Percentiles rank a stretch among this genome's conserved stretches.
Evolutionary conservation across 2,329 filamentous ascomycete species (phyloP).

Genomic region (Sporothrix euskadiensis): DNA sequence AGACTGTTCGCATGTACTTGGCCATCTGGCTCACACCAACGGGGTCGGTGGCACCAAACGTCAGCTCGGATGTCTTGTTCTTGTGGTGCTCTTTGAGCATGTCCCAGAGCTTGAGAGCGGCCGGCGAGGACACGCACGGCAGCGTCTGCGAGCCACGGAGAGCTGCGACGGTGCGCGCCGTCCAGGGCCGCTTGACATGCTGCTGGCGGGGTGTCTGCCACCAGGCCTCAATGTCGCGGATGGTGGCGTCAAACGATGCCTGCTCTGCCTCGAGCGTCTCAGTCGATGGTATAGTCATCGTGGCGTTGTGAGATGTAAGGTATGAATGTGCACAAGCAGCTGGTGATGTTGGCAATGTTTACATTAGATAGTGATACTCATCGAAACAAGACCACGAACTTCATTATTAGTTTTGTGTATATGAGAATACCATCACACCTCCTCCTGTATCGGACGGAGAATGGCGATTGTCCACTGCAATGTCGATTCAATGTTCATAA

Average conservation of each 20-base stretch:
- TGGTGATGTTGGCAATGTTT: neutral
- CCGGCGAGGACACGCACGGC: slow-evolving; percentile 9
- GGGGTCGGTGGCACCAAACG: slow-evolving; percentile 44
- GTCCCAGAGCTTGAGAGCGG: slow-evolving; percentile 41
- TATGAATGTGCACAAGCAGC: too few species aligned
- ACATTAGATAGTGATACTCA: neutral
- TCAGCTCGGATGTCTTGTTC: slow-evolving; percentile 42
- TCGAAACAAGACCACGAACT: too few species aligned
- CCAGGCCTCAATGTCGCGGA: slow-evolving; percentile 16
- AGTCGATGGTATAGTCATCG: slow-evolving; percentile 6
- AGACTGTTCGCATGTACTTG: slow-evolving; percentile 43
- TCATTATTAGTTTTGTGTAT: too few species aligned
- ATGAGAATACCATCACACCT: neutral
- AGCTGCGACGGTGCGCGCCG: slow-evolving; percentile 10
- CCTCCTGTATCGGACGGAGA: neutral
- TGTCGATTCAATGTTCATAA: neutral
- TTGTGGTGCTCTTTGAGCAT: slow-evolving; percentile 40
- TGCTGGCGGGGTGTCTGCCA: slow-evolving; percentile 21
- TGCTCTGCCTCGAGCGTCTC: slow-evolving; percentile 23
- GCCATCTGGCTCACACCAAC: slow-evolving; percentile 42
- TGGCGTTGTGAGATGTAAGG: neutral
- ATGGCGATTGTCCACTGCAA: neutral
- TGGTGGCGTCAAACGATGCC: slow-evolving; percentile 17
- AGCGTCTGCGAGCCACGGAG: slow-evolving; percentile 20
- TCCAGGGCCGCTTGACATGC: slow-evolving; percentile 19